A percentile compares a stretch with the other conserved stretches of the same genome.
Conservation (phyloP, 805 yeast genomes). For the Candida nanaspora region DNA sequence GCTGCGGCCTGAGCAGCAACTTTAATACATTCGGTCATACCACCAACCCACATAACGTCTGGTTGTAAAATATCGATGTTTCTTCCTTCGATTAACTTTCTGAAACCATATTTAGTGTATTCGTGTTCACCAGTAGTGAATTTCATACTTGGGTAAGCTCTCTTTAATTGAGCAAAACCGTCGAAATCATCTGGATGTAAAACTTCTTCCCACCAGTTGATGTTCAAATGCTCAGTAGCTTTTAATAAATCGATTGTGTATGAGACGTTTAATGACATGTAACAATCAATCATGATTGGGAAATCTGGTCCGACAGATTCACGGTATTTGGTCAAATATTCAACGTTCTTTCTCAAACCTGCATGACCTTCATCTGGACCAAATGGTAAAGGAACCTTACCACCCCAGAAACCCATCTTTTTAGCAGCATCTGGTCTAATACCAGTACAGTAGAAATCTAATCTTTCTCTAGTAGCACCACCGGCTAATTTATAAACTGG, state of each 20-base stretch:
- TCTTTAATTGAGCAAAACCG: slow-evolving; percentile 37
- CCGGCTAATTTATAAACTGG: slow-evolving; percentile 48
- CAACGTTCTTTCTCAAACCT: slow-evolving; percentile 39
- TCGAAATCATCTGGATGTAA: slow-evolving; percentile 46
- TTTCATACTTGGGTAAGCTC: slow-evolving; percentile 39
- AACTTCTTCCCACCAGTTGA: slow-evolving; percentile 48
- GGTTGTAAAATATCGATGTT: slow-evolving; percentile 43
- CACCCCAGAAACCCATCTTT: slow-evolving; percentile 46
- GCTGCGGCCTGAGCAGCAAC: slow-evolving; percentile 45
- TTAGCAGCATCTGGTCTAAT: slow-evolving; percentile 41
- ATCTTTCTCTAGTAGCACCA: slow-evolving; percentile 38
- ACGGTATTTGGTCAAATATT: slow-evolving; percentile 36
- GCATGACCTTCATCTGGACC: slow-evolving; percentile 45
- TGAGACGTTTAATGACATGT: slow-evolving; percentile 43
- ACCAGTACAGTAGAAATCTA: slow-evolving; percentile 45
- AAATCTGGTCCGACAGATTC: slow-evolving; percentile 42
- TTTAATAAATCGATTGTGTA: slow-evolving; percentile 38
- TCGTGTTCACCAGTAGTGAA: slow-evolving; percentile 50
- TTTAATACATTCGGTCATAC: slow-evolving; percentile 39
- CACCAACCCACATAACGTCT: slow-evolving; percentile 50
- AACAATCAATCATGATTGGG: slow-evolving; percentile 48
- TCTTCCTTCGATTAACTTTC: slow-evolving; percentile 42
- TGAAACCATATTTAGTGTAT: slow-evolving; percentile 42
- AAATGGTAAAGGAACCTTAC: slow-evolving; percentile 43
- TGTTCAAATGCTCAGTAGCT: slow-evolving; percentile 37